Base-by-base conservation (phyloP, 202 grass and related monocot species). In the Panicum virgatum region DNA sequence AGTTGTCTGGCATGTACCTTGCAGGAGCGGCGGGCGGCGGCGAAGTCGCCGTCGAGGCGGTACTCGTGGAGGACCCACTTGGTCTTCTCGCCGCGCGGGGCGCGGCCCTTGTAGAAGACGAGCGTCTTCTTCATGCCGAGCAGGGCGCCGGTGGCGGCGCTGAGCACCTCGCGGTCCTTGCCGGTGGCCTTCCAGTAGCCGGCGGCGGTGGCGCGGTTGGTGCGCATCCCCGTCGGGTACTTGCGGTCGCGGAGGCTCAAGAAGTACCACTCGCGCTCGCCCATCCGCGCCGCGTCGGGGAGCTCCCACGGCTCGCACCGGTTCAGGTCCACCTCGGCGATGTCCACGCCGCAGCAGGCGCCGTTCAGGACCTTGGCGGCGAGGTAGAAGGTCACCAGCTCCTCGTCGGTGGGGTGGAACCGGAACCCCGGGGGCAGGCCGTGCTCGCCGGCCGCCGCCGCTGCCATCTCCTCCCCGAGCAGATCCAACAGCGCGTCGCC, bases 41-140 rank as follows among this genome's bases (percentile, higher is more conserved):
- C 83, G 63, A 92, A 91, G 30, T 97, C 92, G 15, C 95, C 95
- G 62, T 97, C 95, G 42, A 97, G 90, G 40, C 92, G 95, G 79
- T 94, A 97, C 88, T 97, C 92, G 20, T 98, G 95, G n/a, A 98
- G 81, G 23, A 98, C 92, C 95, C 95, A 98, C 76, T 97, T 94
- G 13, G 95, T 95, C 88, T 98, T 98, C 90, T 98, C 92, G 9
- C 95, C 95, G 12, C 92, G 90, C 0, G 96, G 96, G 0, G 96
- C 96, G 8, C 96, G 90, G 7, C 93, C 93, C 72, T 93, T 96
- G 80, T 96, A 96, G 72, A 96, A 96, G 70, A 96, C 93, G 9
- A 96, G 88, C n/a, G 93, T 96, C 82, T 96, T 96, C 79, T 88
- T 96, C 93, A 93, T 93, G 64, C 93, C 92, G 51, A 99, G 69